Evolutionary conservation across 2,329 filamentous ascomycete species (phyloP), one percentile per base, ranked within the genome.

Genomic region (Teratosphaeria zuluensis): DNA sequence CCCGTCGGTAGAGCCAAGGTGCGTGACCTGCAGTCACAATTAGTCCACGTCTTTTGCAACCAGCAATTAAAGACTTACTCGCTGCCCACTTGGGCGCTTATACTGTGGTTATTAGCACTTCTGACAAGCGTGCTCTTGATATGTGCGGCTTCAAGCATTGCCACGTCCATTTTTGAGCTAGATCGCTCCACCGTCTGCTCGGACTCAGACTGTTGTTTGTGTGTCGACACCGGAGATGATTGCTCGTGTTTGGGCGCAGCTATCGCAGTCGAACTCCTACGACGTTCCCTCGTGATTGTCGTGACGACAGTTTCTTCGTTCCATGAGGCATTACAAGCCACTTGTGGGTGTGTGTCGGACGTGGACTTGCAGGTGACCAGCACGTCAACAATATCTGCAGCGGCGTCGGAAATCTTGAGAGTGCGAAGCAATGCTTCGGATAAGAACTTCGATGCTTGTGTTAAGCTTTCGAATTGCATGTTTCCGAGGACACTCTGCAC

Each of bases 401-500:
- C 6, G 28, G 9, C 19, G 9, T 51, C 46, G n/a, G n/a, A 30
- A 32, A 52, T 24, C 14, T 46, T 51, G 35, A 51, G 33, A 31
- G 33, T 52, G 30, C 48, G 54, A 12, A 56, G 46, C 30, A 51
- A 56, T 28, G 55, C 55, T 42, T 56, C 24, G 21, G 55, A 31
- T 24, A 56, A 21, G 16, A n/a, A 51, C 9, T 35, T 33, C 19
- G 42, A 19, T 30, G 24, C 48, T 28, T 35, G 48, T n/a, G 28
- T 19, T n/a, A 33, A 14, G 53, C 53, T 55, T 9, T 32, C 53
- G 19, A 55, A 55, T 32, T n/a, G 28, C 53, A 55, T 55, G 9
- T n/a, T 48, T 19, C 16, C 42, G 16, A 48, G n/a, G 16, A 48
- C 42, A 8, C n/a, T 21, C 19, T 48, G 16, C n/a, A 48, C 19